Evolutionary conservation across 192 early-diverging fungal genomes (phyloP).

Genomic region (Rhizophagus sp.): DNA sequence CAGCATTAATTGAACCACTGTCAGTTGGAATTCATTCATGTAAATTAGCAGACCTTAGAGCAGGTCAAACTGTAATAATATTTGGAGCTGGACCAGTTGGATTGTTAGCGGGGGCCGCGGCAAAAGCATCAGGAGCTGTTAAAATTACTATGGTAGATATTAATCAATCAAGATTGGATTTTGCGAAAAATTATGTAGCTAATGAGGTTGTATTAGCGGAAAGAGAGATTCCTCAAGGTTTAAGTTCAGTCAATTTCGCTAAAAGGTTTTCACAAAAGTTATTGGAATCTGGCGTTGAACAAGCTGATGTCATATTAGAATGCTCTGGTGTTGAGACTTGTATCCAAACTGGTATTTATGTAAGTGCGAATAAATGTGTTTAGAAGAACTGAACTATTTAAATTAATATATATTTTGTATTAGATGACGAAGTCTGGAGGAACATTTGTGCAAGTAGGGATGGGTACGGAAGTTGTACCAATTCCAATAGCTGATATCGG

Average conservation of each 20-base stretch:
- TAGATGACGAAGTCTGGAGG: slow-evolving; percentile 40
- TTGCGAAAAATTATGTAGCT: slow-evolving; percentile 44
- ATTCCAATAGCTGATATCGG: slow-evolving; percentile 39
- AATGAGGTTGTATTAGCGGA: slow-evolving; percentile 7
- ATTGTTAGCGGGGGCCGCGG: slow-evolving; percentile 40
- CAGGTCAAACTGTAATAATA: slow-evolving; percentile 43
- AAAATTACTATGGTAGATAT: slow-evolving; percentile 44
- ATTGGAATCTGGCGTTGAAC: slow-evolving; percentile 17
- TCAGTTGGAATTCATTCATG: slow-evolving; percentile 46
- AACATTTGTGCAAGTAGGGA: slow-evolving; percentile 42
- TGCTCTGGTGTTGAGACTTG: slow-evolving; percentile 46
- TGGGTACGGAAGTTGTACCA: slow-evolving; percentile 39
- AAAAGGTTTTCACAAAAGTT: slow-evolving; percentile 12
- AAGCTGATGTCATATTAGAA: slow-evolving; percentile 43
- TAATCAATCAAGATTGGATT: slow-evolving; percentile 33
- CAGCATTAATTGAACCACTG: slow-evolving; percentile 47
- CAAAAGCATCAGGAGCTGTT: slow-evolving; percentile 45
- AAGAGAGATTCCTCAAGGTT: neutral
- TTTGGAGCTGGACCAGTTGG: slow-evolving; percentile 54
- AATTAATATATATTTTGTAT: no score
- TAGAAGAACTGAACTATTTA: neutral
- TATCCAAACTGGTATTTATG: slow-evolving; percentile 42
- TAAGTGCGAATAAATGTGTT: slow-evolving; percentile 7
- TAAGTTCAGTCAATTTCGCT: slow-evolving; percentile 18
- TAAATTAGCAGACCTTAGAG: slow-evolving; percentile 34